Evolutionary conservation across 495 filamentous ascomycete genomes (phyloP).

Genomic region (Parmelia sp.): DNA sequence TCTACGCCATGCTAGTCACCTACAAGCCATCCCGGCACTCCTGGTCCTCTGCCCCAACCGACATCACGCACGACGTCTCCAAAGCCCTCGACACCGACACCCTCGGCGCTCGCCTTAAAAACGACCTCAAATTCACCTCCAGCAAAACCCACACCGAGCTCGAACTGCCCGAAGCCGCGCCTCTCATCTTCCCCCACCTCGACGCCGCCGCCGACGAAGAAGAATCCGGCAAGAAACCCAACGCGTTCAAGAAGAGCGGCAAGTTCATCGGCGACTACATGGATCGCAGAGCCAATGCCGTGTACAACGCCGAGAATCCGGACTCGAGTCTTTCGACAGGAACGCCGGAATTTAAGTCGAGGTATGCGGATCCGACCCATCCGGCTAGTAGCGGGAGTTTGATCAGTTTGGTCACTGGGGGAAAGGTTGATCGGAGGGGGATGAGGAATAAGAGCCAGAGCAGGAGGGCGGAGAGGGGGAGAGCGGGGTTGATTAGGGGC

Average conservation of each 20-base stretch:
- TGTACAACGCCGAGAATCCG: conserved; percentile 30
- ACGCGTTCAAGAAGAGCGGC: conserved; percentile 33
- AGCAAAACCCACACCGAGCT: conserved; percentile 44
- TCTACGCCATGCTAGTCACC: conserved; percentile 28
- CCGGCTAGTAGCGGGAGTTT: conserved; percentile 38
- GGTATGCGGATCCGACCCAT: conserved; percentile 44
- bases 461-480: conserved; percentile 1
- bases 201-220: conserved; percentile 36
- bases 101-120: conserved; percentile 12
- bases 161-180: conserved; percentile 47
- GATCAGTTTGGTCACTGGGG: conserved; percentile 37
- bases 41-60: conserved; percentile 9
- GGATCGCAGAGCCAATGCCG: conserved; percentile 45
- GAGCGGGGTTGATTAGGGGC: neutral
- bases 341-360: conserved; percentile 32
- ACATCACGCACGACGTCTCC: conserved; percentile 12
- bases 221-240: conserved; percentile 32
- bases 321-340: conserved; percentile 9
- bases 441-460: neutral
- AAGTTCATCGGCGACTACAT: conserved; percentile 48
- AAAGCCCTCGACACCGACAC: conserved; percentile 10
- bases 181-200: conserved; percentile 49
- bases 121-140: conserved; percentile 37
- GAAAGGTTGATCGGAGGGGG: conserved; percentile 17
- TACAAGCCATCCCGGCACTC: conserved; percentile 26